phyloP scores from a whole-genome alignment of 2,329 filamentous ascomycete species.

The Ilyonectria mors-panacis region DNA sequence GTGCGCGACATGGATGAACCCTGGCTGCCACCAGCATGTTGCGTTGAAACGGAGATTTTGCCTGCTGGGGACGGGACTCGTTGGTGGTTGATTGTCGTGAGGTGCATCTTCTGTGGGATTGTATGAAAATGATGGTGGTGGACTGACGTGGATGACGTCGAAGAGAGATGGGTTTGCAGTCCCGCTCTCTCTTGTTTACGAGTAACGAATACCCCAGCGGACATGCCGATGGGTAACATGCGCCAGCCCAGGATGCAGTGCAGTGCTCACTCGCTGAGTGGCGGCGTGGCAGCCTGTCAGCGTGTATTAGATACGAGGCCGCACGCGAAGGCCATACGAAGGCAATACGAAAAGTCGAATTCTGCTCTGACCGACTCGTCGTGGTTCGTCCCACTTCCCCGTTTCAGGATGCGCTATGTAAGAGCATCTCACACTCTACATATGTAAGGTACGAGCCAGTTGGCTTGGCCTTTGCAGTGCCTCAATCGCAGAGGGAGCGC shows the following conservation, averaged over 20 bases:
- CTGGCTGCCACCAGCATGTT: conserved; percentile 11
- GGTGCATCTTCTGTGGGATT: conserved; percentile 10
- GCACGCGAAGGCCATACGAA: not conserved
- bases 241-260: not conserved
- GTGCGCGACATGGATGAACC: conserved; percentile 13
- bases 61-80: not conserved
- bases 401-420: not conserved
- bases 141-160: not conserved
- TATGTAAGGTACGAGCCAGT: conserved; percentile 3
- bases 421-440: not conserved
- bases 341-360: conserved; percentile 4
- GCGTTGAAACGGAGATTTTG: conserved; percentile 11
- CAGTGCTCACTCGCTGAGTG: not conserved
- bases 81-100: conserved; percentile 11
- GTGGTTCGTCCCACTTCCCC: not conserved
- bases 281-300: not conserved
- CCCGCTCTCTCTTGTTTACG: conserved; percentile 9
- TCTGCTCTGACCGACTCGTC: not conserved
- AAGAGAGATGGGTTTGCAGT: conserved; percentile 10
- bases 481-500: not conserved
- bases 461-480: conserved; percentile 7
- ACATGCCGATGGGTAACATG: conserved; percentile 15
- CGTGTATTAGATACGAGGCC: not conserved
- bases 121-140: not conserved
- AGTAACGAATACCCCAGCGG: not conserved